Evolutionary conservation across 2,329 filamentous ascomycete genomes (phyloP), one percentile per base, ranked within the genome.

Genomic region (Aureobasidium sp.): DNA sequence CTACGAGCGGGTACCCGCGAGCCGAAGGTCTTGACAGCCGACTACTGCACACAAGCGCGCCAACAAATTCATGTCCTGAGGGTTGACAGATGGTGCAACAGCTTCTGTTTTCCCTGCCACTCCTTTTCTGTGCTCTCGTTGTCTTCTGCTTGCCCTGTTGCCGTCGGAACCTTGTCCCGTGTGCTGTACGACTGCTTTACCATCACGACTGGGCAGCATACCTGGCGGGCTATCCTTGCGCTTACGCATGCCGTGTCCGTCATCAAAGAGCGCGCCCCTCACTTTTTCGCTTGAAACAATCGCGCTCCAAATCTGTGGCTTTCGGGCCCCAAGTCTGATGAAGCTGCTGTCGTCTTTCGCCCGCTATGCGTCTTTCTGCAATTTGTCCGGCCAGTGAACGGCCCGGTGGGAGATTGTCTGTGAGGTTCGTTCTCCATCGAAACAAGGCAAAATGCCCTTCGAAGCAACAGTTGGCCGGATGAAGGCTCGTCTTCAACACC

Each of bases 21-120:
- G 57, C 57, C 57, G 57, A 50, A 50, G 45, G 45, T 50, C 57
- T 59, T 59, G 57, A 59, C 57, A 59, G 57, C 57, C 45, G 57
- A 59, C 57, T 59, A 59, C 57, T 59, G 57, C 57, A 59, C 44
- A 59, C 57, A 59, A 59, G 57, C 57, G 57, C 57, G 57, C 57
- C 57, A 59, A 59, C 57, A 34, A 50, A 59, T 39, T 42, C 44
- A 59, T 50, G 37, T 49, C 29, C 57, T 49, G 44, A 59, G 45
- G 27, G 36, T 59, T 42, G 57, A 59, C 57, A 59, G 44, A 49
- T 59, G 57, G 57, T 59, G 57, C 57, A 59, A 59, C 57, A 45
- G 36, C 30, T 16, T 45, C 32, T 59, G 57, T 25, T 50, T 34
- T 50, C n/a, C 57, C 54, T 48, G 41, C 42, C 54, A 32, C 42